Percentiles rank a stretch among this genome's conserved stretches.
These are phyloP conservation scores for Xerocomus potaroensis DNA, from an alignment of 768 basidiomycete species.

Conservation along the genomic window DNA sequence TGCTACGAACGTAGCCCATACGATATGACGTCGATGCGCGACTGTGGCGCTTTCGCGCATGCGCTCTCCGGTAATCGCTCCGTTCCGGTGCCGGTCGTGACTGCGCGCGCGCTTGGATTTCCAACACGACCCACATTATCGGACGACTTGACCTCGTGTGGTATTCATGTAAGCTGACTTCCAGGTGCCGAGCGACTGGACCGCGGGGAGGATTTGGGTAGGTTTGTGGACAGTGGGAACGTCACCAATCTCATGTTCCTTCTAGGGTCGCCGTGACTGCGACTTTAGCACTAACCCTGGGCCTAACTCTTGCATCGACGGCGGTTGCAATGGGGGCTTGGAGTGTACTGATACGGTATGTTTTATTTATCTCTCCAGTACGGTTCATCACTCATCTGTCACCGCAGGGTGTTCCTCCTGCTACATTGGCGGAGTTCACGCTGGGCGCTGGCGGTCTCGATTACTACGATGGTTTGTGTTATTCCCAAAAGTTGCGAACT, in stretches of 20 bases:
- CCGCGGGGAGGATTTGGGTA: constrained; percentile 62
- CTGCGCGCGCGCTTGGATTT: too few species aligned
- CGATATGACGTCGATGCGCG: too few species aligned
- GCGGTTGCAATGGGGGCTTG: constrained; percentile 69
- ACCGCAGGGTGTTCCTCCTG: constrained; percentile 59
- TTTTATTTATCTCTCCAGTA: not conserved
- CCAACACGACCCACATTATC: too few species aligned
- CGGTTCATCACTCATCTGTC: not conserved
- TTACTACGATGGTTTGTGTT: constrained; percentile 58
- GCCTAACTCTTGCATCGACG: constrained; percentile 54
- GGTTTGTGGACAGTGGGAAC: not conserved
- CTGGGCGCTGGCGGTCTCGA: constrained; percentile 43
- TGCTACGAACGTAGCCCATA: too few species aligned
- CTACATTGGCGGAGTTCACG: constrained; percentile 67
- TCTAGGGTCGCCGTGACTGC: constrained; percentile 52
- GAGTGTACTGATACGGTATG: constrained; percentile 51
- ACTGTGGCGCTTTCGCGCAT: too few species aligned
- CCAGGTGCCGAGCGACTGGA: constrained; percentile 61
- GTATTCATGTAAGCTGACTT: not conserved
- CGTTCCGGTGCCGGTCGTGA: too few species aligned
- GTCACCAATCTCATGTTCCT: not conserved
- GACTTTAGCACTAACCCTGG: constrained; percentile 52
- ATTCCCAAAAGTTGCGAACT: not conserved
- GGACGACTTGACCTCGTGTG: not conserved
- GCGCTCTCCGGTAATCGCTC: too few species aligned